Conservation (phyloP, 2,329 filamentous ascomycete genomes). For the Chaetomiaceae sp. region DNA sequence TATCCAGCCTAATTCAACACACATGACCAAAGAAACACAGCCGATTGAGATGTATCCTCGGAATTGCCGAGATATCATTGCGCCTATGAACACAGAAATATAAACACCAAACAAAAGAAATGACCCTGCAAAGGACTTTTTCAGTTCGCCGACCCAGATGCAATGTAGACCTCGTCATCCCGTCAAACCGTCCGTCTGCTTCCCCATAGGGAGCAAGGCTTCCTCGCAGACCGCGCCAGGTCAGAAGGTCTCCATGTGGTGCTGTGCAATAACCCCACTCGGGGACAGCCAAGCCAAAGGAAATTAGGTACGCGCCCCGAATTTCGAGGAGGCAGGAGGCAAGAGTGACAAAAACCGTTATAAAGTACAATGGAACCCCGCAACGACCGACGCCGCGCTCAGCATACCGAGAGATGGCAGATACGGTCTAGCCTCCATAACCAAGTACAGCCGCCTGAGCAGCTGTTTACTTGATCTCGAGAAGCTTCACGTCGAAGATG, state of each 20-base stretch:
- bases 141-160: slow-evolving; percentile 45
- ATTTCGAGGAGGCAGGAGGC: neutral
- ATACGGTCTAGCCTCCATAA: neutral
- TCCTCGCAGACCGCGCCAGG: slow-evolving; percentile 41
- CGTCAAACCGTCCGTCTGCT: slow-evolving; percentile 38
- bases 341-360: slow-evolving; percentile 9
- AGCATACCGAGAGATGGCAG: slow-evolving; percentile 10
- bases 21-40: no score
- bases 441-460: neutral
- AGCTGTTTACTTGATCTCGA: slow-evolving; percentile 68
- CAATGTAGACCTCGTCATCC: slow-evolving; percentile 50
- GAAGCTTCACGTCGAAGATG: slow-evolving; percentile 84
- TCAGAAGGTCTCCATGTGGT: slow-evolving; percentile 45
- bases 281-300: slow-evolving; percentile 1
- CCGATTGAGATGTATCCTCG: neutral
- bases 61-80: slow-evolving; percentile 11
- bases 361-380: slow-evolving; percentile 16
- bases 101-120: slow-evolving; percentile 15
- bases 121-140: slow-evolving; percentile 29
- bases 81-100: slow-evolving; percentile 4
- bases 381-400: slow-evolving; percentile 19
- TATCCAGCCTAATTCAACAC: no score
- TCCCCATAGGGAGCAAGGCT: slow-evolving; percentile 28
- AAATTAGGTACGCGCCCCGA: slow-evolving; percentile 1
- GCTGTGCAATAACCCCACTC: slow-evolving; percentile 8